These are phyloP conservation scores for Balamuthia mandrillaris DNA, from an alignment of 208 protist species.

Conservation along the genomic window DNA sequence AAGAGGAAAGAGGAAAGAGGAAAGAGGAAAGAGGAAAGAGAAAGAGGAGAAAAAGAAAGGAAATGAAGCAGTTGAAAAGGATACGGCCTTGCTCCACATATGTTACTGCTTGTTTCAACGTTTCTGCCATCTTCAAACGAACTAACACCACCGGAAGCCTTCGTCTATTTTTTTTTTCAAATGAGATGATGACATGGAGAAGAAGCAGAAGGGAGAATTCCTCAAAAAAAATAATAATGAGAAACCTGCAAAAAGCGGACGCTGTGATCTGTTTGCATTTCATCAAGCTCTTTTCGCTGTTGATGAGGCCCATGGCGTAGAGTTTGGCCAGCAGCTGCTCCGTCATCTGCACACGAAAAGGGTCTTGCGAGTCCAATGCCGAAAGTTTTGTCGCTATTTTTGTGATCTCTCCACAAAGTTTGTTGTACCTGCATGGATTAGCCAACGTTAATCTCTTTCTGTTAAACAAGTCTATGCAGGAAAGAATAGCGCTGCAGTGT, in stretches of 20 bases:
- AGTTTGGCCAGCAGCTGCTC: conserved; percentile 71
- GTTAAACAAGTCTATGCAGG: background rate
- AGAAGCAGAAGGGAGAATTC: background rate
- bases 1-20: no score
- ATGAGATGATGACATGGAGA: background rate
- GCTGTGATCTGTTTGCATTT: conserved; percentile 54
- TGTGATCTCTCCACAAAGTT: conserved; percentile 58
- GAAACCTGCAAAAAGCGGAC: conserved; percentile 57
- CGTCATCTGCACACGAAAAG: conserved; percentile 64
- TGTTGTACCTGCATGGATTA: conserved; percentile 67
- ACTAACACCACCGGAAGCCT: conserved; percentile 73
- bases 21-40: no score
- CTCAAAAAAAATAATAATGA: background rate
- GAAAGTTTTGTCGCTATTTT: conserved; percentile 45
- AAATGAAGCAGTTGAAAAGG: no score
- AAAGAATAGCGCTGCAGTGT: conserved; percentile 1
- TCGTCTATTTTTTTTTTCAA: conserved; percentile 41
- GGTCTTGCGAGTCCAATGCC: conserved; percentile 61
- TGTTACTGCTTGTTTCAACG: conserved; percentile 67
- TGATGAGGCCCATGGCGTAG: conserved; percentile 71
- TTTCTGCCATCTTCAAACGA: conserved; percentile 68
- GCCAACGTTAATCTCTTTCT: no score
- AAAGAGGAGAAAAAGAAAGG: no score
- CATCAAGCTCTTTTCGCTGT: conserved; percentile 43
- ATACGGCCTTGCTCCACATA: conserved; percentile 79